Evolutionary conservation across 1,284 basidiomycete genomes (phyloP), one percentile per base, ranked within the genome.

Genomic region (Quambalaria eucalypti): DNA sequence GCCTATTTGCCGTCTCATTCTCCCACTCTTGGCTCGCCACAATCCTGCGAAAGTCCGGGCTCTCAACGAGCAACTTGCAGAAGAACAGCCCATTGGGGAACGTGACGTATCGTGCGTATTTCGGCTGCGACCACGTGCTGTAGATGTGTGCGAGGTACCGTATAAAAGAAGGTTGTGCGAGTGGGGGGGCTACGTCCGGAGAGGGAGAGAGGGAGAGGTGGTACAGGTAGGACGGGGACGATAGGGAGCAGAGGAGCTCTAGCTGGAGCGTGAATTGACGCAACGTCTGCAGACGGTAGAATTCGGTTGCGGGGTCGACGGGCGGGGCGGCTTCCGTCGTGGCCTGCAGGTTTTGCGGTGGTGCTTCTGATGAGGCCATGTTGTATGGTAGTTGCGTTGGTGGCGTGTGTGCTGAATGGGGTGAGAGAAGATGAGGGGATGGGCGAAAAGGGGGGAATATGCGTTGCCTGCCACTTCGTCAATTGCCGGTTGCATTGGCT

Each of bases 61-160:
- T 23, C 21, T 26, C 25, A 14, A 46, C 42, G 21, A 46, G 42
- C n/a, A 46, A 26, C 25, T 21, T 7, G 42, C 42, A 46, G 12
- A 46, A 46, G 42, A 19, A 46, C 7, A 46, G 42, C 25, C 42
- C 42, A 46, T 46, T 46, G 42, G 42, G 42, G 42, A 19, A 46
- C 14, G 16, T 14, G 4, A 46, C 42, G 25, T 23, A 46, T 26
- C 25, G 2, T 6, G 42, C 42, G 25, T 46, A 46, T 12, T 46
- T 21, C 5, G 42, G 42, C 4, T 26, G n/a, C 7, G 42, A 46
- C 42, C 42, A 46, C 3, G 25, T 23, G 12, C 3, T 6, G 42
- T 46, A 21, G 7, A 46, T 7, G 42, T 46, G 42, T 14, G 42
- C 42, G 16, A 46, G 42, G 12, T 46, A 46, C 16, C 42, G 42